Evolutionary conservation across 1,284 basidiomycete genomes (phyloP), one percentile per base, ranked within the genome.

Genomic region (Microbotryum saponariae): DNA sequence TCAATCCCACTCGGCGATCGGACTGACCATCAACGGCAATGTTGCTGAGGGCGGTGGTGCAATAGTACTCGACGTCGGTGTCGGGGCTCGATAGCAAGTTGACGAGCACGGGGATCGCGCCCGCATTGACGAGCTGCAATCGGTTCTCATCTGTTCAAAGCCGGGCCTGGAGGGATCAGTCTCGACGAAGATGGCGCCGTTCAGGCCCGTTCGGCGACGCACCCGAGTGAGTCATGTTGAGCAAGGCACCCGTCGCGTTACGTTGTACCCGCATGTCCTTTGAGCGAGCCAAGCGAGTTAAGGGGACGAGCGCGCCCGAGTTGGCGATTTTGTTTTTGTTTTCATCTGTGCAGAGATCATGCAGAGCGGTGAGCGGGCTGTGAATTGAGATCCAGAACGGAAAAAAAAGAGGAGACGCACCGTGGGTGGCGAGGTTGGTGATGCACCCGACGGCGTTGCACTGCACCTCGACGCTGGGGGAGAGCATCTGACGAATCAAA

Each of bases 311-410:
- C 18, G 96, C 96, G 57, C 96, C 96, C 5, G 93, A 97, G 80
- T 97, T 97, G 59, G 96, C 96, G 67, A 99, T 99, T 82, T 96
- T 97, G 55, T 93, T 97, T 83, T 99, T 99, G 83, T 99, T 99
- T 76, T 99, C 96, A 74, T 99, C 93, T 81, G 62, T 14, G 20
- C 21, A 31, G 44, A 37, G 44, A 54, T 10, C 37, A 29, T 31
- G 33, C 57, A 20, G 14, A 21, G 44, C 9, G 12, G 16, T 4
- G 21, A 9, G 56, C 21, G 8, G 42, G 20, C 21, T 25, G 52
- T 27, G 12, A 23, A 42, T 49, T 47, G 20, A 44, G n/a, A n/a
- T n/a, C 18, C 8, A 49, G 44, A 1, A 23, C 23, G 46, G 21
- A 29, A 29, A 45, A 45, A n/a, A 45, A 25, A n/a, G 18, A 37